Base-by-base conservation (phyloP, 371 early-diverging fungal genomes). In the Ordospora colligata region DNA sequence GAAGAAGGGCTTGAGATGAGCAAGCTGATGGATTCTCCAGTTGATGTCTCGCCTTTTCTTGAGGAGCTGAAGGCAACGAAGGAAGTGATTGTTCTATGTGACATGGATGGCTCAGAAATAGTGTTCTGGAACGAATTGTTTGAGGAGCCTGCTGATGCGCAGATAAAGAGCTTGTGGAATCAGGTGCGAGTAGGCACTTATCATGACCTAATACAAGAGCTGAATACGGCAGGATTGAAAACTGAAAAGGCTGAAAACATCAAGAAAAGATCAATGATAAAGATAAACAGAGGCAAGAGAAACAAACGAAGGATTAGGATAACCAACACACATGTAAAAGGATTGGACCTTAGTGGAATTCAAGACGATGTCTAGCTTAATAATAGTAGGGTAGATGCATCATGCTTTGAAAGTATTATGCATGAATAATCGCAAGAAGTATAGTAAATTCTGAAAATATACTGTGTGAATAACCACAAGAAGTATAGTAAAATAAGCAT, bases 261-360 rank as follows among this genome's bases (percentile, higher is more conserved):
- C 37, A 81, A 79, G 47, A 76, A 73, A 25, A 63, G 73, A 42
- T 44, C 67, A 47, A 69, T 77, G 10, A 49, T 63, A 12, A 74
- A 76, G 46, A 58, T 62, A 19, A 74, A 51, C 14, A 79, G 73
- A 64, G 67, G 42, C 27, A 85, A 84, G 50, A 81, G 72, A 53
- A 74, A 76, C 68, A 69, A 72, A 58, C 67, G 86, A 74, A 83
- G 76, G 51, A 83, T 85, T 27, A 84, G 83, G 69, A 82, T 85
- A 68, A 85, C 86, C 21, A 85, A 85, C 54, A 84, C 86, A 46
- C 86, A 85, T 76, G 76, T 85, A 43, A 80, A 85, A 58, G 79
- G 73, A 22, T 50, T 83, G 37, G 76, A 83, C 44, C 53, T 83
- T 2, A 66, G 42, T 45, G 46, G 67, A 14, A 58, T 80, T 23